Evolutionary conservation across 176 grass and related monocot species (phyloP).

Genomic region (Carex myosuroides): DNA sequence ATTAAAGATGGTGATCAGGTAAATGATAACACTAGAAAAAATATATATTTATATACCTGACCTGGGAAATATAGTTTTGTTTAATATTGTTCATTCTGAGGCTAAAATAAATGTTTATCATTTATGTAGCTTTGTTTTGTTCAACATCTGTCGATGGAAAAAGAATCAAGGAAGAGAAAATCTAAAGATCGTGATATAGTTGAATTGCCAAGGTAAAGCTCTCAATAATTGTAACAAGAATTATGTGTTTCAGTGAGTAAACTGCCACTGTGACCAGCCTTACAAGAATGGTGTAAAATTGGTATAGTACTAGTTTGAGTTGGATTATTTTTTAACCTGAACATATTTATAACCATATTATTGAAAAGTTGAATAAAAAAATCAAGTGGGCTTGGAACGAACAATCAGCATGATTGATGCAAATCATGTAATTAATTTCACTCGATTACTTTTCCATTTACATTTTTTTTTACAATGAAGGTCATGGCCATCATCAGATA

Average conservation of each 20-base stretch:
- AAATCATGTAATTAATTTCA: background rate
- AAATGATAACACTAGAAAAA: background rate
- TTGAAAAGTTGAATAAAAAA: background rate
- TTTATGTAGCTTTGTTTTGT: constrained; percentile 67
- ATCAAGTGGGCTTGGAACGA: background rate
- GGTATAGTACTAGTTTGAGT: background rate
- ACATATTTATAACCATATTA: background rate
- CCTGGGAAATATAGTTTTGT: background rate
- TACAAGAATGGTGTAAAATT: background rate
- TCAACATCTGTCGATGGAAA: constrained; percentile 55
- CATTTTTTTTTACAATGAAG: constrained; percentile 23
- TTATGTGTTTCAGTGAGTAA: background rate
- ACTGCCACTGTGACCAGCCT: background rate
- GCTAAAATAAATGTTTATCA: background rate
- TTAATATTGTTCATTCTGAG: background rate
- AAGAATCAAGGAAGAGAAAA: constrained; percentile 35
- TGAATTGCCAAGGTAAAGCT: constrained; percentile 41
- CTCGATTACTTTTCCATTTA: background rate
- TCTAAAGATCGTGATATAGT: constrained; percentile 19
- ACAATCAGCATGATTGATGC: background rate
- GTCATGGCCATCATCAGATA: constrained; percentile 41
- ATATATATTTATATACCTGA: background rate
- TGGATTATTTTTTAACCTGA: background rate
- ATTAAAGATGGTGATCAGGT: constrained; percentile 95
- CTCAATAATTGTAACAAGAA: background rate